Evolutionary conservation across 495 filamentous ascomycete species (phyloP).

Genomic region (Hyaloscypha bicolor): DNA sequence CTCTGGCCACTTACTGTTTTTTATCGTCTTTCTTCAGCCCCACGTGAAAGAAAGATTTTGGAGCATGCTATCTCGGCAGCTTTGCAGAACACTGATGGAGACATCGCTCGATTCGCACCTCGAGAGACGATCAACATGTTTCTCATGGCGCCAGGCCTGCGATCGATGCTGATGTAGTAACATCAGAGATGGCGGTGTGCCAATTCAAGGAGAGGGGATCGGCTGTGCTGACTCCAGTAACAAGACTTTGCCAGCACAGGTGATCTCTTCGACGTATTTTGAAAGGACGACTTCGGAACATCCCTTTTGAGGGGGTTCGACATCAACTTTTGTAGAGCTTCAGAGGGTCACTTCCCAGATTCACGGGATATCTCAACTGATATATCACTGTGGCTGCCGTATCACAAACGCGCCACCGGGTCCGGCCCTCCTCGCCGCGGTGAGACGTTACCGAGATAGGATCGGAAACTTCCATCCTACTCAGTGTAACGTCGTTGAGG

Average conservation of each 20-base stretch:
- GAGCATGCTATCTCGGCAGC: constrained; percentile 1
- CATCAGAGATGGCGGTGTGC: not conserved
- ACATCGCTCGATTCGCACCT: not conserved
- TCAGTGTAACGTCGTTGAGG: not conserved
- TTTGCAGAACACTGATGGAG: constrained; percentile 4
- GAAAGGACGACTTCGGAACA: not conserved
- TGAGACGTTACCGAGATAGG: not conserved
- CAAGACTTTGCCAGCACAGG: not conserved
- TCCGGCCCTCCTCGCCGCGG: not conserved
- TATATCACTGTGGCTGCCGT: not conserved
- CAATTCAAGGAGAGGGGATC: not conserved
- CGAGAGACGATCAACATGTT: constrained; percentile 4
- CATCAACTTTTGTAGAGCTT: not conserved
- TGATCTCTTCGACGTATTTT: not conserved
- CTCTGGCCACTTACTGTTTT: constrained; percentile 7
- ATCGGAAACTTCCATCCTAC: not conserved
- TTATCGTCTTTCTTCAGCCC: not conserved
- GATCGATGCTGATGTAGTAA: not conserved
- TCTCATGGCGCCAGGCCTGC: not conserved
- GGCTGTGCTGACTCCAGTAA: not conserved
- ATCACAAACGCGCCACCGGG: not conserved
- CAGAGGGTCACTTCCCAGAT: not conserved
- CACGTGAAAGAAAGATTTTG: not conserved
- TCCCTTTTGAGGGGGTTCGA: not conserved
- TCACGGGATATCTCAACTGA: not conserved